A percentile compares a stretch with the other conserved stretches of the same genome.
phyloP scores from a whole-genome alignment of 78 protist species.

The slime mould (Dictyostelium discoideum) region DNA sequence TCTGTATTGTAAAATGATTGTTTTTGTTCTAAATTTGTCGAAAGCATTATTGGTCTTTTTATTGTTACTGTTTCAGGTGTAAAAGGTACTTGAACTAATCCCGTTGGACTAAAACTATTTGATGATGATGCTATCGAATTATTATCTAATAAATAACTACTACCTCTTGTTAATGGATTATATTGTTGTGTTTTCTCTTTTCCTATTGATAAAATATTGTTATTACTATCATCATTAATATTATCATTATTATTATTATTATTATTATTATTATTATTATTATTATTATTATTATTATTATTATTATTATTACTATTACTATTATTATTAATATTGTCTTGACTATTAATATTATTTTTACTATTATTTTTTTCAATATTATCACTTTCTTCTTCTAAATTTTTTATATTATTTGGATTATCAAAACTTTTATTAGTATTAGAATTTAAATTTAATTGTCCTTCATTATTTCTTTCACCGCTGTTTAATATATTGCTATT shows the following conservation, averaged over 20 bases:
- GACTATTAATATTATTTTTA: too few species aligned
- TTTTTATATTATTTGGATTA: too few species aligned
- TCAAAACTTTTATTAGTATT: too few species aligned
- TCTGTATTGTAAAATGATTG: background rate
- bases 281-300: too few species aligned
- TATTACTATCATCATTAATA: background rate
- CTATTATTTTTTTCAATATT: too few species aligned
- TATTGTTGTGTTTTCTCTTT: background rate
- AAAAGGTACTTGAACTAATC: background rate
- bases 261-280: too few species aligned
- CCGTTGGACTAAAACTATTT: background rate
- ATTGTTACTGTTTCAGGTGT: slow-evolving; percentile 5
- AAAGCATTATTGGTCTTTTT: slow-evolving; percentile 9
- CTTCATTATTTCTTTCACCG: background rate
- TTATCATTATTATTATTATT: too few species aligned
- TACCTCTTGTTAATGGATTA: background rate
- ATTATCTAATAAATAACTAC: background rate
- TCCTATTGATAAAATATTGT: background rate
- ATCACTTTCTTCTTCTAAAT: too few species aligned
- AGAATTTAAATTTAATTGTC: too few species aligned
- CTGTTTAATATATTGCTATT: too few species aligned
- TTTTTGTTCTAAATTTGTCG: slow-evolving; percentile 10
- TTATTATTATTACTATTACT: too few species aligned
- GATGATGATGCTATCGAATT: slow-evolving; percentile 14
- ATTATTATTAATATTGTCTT: too few species aligned